These are phyloP conservation scores for Yarrowia keelungensis DNA, from an alignment of 805 yeast genomes.

Conservation along the genomic window DNA sequence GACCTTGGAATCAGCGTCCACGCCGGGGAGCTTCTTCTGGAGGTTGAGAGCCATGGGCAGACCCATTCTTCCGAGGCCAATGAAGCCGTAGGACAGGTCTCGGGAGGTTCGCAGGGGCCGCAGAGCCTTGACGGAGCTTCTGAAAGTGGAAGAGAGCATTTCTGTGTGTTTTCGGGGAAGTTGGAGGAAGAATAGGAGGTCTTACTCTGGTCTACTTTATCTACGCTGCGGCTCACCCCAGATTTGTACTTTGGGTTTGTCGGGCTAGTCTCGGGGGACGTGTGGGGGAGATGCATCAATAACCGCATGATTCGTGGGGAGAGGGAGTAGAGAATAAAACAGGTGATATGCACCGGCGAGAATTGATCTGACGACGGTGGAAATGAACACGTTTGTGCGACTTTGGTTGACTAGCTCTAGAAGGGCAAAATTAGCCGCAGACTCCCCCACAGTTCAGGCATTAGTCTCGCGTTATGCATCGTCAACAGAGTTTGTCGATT, in stretches of 20 bases:
- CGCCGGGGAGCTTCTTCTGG: constrained; percentile 51
- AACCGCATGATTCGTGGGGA: constrained; percentile 18
- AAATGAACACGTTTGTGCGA: no score
- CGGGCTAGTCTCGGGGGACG: constrained; percentile 34
- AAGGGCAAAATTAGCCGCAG: constrained; percentile 21
- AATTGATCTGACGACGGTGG: no score
- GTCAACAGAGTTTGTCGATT: constrained; percentile 21
- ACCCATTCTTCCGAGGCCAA: constrained; percentile 67
- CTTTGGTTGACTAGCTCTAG: background rate
- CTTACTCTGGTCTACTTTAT: no score
- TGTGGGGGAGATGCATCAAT: constrained; percentile 37
- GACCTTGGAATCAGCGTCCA: constrained; percentile 49
- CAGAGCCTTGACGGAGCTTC: constrained; percentile 33
- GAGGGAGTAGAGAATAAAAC: no score
- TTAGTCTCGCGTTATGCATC: constrained; percentile 13
- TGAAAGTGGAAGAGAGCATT: constrained; percentile 28
- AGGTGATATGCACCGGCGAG: no score
- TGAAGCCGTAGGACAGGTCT: constrained; percentile 55
- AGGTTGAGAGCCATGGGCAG: constrained; percentile 62
- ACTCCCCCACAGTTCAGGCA: background rate
- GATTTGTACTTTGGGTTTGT: constrained; percentile 33
- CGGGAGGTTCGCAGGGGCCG: constrained; percentile 16
- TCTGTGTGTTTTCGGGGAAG: background rate
- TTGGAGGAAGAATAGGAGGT: no score
- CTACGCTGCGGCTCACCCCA: constrained; percentile 33